phyloP scores from a whole-genome alignment of 2,329 filamentous ascomycete genomes.

The Myriosclerotinia duriaeana region DNA sequence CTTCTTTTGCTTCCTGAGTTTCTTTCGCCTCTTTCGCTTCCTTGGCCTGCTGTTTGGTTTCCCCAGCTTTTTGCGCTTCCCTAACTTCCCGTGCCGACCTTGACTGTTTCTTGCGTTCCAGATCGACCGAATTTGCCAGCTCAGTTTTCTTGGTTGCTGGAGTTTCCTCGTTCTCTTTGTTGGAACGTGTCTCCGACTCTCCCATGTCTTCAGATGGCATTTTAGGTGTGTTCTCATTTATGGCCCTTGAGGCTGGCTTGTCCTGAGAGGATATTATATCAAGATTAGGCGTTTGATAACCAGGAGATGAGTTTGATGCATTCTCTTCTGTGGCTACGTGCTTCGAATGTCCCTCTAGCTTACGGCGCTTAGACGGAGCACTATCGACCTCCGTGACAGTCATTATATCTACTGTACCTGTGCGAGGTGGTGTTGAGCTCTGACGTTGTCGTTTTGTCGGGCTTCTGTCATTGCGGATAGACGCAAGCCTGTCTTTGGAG shows the following conservation, averaged over 20 bases:
- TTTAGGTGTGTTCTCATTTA: slow-evolving; percentile 1
- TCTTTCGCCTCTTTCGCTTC: slow-evolving; percentile 30
- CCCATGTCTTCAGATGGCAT: neutral
- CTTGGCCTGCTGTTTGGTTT: slow-evolving; percentile 33
- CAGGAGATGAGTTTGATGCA: slow-evolving; percentile 35
- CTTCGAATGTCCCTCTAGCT: slow-evolving; percentile 47
- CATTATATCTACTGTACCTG: slow-evolving; percentile 45
- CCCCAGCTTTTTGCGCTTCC: slow-evolving; percentile 37
- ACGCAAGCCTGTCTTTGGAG: slow-evolving; percentile 54
- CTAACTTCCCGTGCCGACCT: slow-evolving; percentile 31
- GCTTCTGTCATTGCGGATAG: slow-evolving; percentile 49
- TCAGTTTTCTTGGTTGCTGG: slow-evolving; percentile 38
- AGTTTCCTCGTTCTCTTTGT: slow-evolving; percentile 38
- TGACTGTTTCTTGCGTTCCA: slow-evolving; percentile 32
- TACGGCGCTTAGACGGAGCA: slow-evolving; percentile 55
- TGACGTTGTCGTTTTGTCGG: slow-evolving; percentile 58
- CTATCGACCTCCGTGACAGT: slow-evolving; percentile 54
- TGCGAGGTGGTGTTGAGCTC: slow-evolving; percentile 57
- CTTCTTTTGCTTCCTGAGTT: slow-evolving; percentile 33
- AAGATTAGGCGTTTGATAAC: slow-evolving; percentile 29
- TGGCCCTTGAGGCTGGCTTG: slow-evolving; percentile 8
- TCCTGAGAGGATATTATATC: slow-evolving; percentile 33
- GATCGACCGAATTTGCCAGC: slow-evolving; percentile 32
- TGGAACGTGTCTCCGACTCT: slow-evolving; percentile 39
- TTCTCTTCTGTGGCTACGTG: slow-evolving; percentile 32